A percentile compares a stretch with the other conserved stretches of the same genome.
Evolutionary conservation across 2,329 filamentous ascomycete genomes (phyloP).

Genomic region (Aspergillus japonicus): DNA sequence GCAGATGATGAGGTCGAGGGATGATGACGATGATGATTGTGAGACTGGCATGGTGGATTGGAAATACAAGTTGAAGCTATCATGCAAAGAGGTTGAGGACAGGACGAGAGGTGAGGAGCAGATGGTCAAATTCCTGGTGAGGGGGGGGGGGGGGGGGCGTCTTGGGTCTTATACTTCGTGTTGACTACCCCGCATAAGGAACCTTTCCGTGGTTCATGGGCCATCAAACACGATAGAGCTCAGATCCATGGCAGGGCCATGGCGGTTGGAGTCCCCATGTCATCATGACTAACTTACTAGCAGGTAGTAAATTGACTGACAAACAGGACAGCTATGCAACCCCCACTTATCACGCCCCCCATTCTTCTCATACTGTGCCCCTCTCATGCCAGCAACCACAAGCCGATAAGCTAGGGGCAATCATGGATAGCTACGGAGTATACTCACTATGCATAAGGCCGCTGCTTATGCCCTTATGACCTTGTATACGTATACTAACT

Average conservation of each 20-base stretch:
- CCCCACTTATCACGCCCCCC: not conserved
- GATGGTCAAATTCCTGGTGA: not conserved
- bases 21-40: conserved; percentile 12
- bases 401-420: conserved; percentile 4
- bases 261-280: no score
- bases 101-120: not conserved
- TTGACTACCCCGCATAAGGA: not conserved
- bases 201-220: not conserved
- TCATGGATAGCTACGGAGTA: conserved; percentile 5
- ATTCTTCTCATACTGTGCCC: not conserved
- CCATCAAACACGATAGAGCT: not conserved
- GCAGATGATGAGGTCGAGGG: conserved; percentile 27
- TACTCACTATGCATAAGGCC: no score
- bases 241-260: no score
- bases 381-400: not conserved
- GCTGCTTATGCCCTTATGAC: no score
- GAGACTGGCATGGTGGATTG: no score
- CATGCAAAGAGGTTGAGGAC: no score
- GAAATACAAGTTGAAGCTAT: no score
- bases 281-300: no score
- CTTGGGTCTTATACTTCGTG: not conserved
- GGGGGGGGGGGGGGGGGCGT: not conserved
- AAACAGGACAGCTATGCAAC: no score
- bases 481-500: no score
- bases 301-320: no score